Conservation (phyloP, 768 basidiomycete species). For the Rhizopogon rudus region DNA sequence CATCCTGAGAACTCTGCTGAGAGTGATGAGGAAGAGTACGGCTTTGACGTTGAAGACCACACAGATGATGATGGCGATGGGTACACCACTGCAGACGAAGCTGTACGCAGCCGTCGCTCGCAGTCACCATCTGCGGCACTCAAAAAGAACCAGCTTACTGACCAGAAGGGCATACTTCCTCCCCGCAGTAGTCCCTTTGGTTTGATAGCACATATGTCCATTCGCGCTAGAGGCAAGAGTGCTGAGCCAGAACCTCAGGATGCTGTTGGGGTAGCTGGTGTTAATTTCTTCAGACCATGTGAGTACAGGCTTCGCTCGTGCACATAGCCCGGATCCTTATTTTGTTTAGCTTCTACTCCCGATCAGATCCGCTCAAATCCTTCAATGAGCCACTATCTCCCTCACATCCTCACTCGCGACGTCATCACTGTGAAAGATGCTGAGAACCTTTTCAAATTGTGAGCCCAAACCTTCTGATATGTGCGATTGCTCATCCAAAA, state of each 20-base stretch:
- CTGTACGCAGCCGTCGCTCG: conserved; percentile 5
- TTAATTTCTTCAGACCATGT: conserved; percentile 66
- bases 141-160: conserved; percentile 32
- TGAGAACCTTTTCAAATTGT: conserved; percentile 73
- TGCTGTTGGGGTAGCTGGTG: conserved; percentile 61
- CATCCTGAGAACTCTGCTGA: conserved; percentile 40
- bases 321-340: neutral
- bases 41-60: conserved; percentile 37
- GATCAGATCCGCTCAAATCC: conserved; percentile 35
- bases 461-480: conserved; percentile 11
- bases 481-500: neutral
- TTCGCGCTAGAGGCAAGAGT: conserved; percentile 41
- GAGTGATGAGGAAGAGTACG: conserved; percentile 32
- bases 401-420: conserved; percentile 60
- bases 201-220: conserved; percentile 62
- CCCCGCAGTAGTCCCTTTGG: conserved; percentile 65
- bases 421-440: conserved; percentile 62
- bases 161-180: conserved; percentile 53
- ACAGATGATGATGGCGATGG: conserved; percentile 35
- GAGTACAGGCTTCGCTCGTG: conserved; percentile 15
- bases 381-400: conserved; percentile 42
- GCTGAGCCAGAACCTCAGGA: conserved; percentile 41
- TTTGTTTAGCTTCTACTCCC: conserved; percentile 33
- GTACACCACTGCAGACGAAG: conserved; percentile 18
- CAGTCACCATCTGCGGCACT: conserved; percentile 29